A percentile compares a stretch with the other conserved stretches of the same genome.
phyloP scores from a whole-genome alignment of 2,329 filamentous ascomycete species.

The Nemania bipapillata region DNA sequence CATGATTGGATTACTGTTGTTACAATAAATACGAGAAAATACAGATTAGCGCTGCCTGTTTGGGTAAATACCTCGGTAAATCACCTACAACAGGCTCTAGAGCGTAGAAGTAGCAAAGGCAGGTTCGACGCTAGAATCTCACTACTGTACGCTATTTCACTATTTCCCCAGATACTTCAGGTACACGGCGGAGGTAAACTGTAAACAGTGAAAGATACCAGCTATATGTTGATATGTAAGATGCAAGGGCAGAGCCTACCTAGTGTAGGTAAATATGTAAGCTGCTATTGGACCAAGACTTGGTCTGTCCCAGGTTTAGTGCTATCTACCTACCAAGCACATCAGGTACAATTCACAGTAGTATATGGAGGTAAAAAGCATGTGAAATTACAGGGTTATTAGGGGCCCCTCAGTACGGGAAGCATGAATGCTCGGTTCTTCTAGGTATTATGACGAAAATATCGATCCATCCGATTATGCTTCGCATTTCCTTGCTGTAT shows the following conservation, averaged over 20 bases:
- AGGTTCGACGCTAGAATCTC: background rate
- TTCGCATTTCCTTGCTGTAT: background rate
- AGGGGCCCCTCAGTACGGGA: background rate
- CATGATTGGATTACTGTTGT: background rate
- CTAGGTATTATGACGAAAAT: background rate
- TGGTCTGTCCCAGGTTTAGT: background rate
- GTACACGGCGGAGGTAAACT: background rate
- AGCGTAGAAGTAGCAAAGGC: background rate
- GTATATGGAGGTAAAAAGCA: background rate
- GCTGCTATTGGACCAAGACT: background rate
- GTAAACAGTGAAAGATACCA: background rate
- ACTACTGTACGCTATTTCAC: background rate
- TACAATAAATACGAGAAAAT: background rate
- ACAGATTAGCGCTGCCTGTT: background rate
- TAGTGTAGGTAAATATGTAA: background rate
- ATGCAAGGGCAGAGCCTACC: background rate
- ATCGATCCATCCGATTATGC: background rate
- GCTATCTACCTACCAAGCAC: background rate
- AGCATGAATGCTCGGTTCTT: background rate
- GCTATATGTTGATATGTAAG: background rate
- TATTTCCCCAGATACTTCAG: slow-evolving; percentile 1
- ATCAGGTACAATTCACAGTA: background rate
- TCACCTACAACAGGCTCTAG: too few species aligned
- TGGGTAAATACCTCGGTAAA: slow-evolving; percentile 26
- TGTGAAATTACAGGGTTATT: background rate